Evolutionary conservation across 75 land plant species (phyloP), one percentile per base, ranked within the genome.

Genomic region (Sequoia sempervirens): DNA sequence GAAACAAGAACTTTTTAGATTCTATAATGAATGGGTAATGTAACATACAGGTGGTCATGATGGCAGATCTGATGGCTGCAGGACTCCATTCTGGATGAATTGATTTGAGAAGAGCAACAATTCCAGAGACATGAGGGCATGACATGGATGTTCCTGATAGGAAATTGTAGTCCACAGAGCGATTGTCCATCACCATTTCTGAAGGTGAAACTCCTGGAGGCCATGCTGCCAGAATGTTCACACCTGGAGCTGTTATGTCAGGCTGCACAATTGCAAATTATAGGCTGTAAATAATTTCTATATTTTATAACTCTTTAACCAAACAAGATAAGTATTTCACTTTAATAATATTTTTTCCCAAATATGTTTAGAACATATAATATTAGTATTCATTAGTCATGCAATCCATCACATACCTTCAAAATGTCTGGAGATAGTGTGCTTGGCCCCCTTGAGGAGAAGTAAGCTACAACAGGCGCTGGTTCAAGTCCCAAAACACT

Each of bases 361-460:
- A 13, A 53, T 14, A 13, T 53, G 14, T 1, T 14, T 1, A 14
- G 17, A 40, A 80, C 81, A 38, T 23, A 45, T 40, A 26, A 80
- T 11, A 0, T 34, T 26, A 80, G 20, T 47, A 80, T 34, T 80
- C 40, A 15, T 80, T 34, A 34, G 36, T 0, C 15, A 14, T 38
- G 6, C 12, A n/a, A 41, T 37, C 36, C 36, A 2, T 50, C 54
- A 53, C 54, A 1, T 14, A 94, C 96, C 93, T 93, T 91, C 54
- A 91, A 91, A 83, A 91, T 86, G 82, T 90, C 85, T 32, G 91
- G 90, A 17, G 87, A 61, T 68, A 83, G 20, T 15, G 88, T 80
- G 82, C 83, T 91, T 56, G 95, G 93, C 2, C 95, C 93, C 85
- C 93, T 81, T 15, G 93, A 89, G 45, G 95, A 93, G 81, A 90